Conservation (phyloP, 495 filamentous ascomycete species). For the Cetradonia linearis region DNA sequence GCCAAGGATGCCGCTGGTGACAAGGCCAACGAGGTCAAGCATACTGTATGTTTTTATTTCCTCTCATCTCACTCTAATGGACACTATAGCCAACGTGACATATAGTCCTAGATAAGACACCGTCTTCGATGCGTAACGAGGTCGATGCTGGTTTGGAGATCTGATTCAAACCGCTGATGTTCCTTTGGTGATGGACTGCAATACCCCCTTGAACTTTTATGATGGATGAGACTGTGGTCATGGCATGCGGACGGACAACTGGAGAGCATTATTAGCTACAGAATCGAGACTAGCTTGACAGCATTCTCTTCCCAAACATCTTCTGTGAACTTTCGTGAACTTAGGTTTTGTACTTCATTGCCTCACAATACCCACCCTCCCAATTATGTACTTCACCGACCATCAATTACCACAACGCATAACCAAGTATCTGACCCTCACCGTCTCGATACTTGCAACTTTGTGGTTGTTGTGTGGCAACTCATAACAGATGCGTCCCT, state of each 20-base stretch:
- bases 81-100: neutral
- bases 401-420: neutral
- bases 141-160: slow-evolving; percentile 9
- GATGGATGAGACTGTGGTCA: neutral
- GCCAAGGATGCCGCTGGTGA: slow-evolving; percentile 45
- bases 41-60: slow-evolving; percentile 25
- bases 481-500: too few species aligned
- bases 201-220: neutral
- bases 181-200: neutral
- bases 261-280: neutral
- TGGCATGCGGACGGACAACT: neutral
- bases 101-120: slow-evolving; percentile 5
- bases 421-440: too few species aligned
- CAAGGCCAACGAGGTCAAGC: slow-evolving; percentile 44
- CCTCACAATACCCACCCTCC: neutral
- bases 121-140: neutral
- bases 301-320: neutral
- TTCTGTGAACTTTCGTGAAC: neutral
- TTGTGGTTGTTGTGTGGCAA: too few species aligned
- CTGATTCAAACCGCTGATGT: slow-evolving; percentile 10
- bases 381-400: neutral
- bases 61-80: neutral
- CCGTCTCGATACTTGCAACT: too few species aligned
- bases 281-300: neutral
- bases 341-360: too few species aligned